Base-by-base conservation (phyloP, 2,329 filamentous ascomycete species). In the Magnaporthales sp. region DNA sequence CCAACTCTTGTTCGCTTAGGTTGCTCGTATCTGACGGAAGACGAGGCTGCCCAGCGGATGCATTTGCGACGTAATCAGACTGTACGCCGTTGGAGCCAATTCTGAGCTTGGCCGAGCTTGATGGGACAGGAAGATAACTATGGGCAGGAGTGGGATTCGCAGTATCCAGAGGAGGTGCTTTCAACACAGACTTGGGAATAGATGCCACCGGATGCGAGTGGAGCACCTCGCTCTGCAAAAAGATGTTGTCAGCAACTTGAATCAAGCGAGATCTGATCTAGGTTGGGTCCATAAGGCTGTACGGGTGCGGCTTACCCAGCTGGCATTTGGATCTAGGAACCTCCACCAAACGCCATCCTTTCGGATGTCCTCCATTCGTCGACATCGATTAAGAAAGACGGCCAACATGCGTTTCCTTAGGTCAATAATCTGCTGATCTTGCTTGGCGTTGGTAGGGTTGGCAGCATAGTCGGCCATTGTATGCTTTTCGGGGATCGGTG, bases 401-500 rank as follows among this genome's bases (percentile, higher is more conserved):
- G 91, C 91, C 66, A 99, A 78, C 95, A 99, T 99, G 73, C 95
- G 91, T 81, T 98, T 98, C 68, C 95, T 87, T 70, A 98, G 81
- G 75, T 99, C 95, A 70, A 99, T 99, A 62, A 98, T 99, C 68
- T 94, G 91, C 67, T 93, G 90, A 75, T 99, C 96, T 77, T 99
- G 94, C 77, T 97, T 99, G 22, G 96, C 96, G 73, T 94, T 97
- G 51, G 95, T 99, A 1, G 96, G 95, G 73, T 97, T 98, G 30
- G 96, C 93, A 19, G 95, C 95, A 75, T 99, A 99, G 77, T 99
- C 95, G 68, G 94, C 94, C 90, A 99, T 96, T 62, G 93, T 95
- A 77, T 99, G 95, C 78, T 99, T 99, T 80, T 99, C 96, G 26
- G 95, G 95, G 73, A 99, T 99, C 3, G 95, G 95, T 8, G 95